A percentile compares a stretch with the other conserved stretches of the same genome.
These are phyloP conservation scores for Blastocystis sp. DNA, from an alignment of 352 stramenopile species.

Conservation along the genomic window DNA sequence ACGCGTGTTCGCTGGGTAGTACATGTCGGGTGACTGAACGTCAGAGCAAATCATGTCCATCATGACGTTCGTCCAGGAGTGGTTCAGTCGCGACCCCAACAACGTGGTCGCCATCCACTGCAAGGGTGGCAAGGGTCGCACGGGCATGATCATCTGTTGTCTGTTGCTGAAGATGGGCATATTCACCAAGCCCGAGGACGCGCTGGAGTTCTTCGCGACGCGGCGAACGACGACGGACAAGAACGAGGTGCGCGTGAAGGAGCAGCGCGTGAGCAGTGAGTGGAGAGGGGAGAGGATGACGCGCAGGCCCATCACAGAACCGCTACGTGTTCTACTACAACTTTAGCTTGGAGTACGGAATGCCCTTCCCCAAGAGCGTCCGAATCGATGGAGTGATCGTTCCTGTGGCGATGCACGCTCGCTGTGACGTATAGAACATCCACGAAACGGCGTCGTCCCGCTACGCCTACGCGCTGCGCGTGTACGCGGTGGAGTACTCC, in stretches of 20 bases:
- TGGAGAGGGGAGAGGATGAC: neutral
- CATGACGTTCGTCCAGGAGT: neutral
- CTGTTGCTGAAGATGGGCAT: conserved; percentile 32
- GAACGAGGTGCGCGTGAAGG: conserved; percentile 8
- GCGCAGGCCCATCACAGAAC: conserved; percentile 37
- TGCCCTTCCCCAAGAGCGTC: neutral
- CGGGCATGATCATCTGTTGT: conserved; percentile 75
- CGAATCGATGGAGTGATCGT: neutral
- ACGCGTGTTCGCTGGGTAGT: neutral
- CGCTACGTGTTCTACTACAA: conserved; percentile 71
- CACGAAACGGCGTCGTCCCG: neutral
- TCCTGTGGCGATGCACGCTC: neutral
- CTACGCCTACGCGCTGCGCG: neutral
- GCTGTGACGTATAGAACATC: neutral
- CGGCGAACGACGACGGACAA: neutral
- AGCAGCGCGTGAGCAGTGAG: conserved; percentile 41
- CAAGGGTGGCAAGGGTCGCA: conserved; percentile 78
- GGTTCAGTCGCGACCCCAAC: conserved; percentile 17
- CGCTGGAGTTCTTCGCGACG: conserved; percentile 28
- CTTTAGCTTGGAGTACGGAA: neutral
- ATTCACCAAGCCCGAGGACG: neutral
- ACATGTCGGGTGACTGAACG: neutral
- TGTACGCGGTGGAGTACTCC: neutral
- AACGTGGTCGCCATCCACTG: conserved; percentile 77
- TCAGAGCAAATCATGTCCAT: neutral